These are phyloP conservation scores for Boletus vermiculosoides DNA, from an alignment of 768 basidiomycete genomes.

Conservation along the genomic window DNA sequence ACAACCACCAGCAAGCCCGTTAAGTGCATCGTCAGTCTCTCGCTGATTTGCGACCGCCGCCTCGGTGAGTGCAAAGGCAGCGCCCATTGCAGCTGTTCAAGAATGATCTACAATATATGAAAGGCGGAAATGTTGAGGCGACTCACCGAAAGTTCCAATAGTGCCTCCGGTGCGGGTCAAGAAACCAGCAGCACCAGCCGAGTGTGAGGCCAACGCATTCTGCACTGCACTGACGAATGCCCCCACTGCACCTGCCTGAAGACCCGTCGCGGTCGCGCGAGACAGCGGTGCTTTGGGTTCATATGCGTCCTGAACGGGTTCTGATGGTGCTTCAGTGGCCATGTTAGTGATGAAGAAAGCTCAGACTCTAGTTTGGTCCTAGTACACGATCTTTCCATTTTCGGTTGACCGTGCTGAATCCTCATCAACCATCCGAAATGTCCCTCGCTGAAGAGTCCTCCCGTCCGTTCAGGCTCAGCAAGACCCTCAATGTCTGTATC, in stretches of 20 bases:
- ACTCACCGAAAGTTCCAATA: slow-evolving; percentile 88
- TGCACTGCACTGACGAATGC: slow-evolving; percentile 70
- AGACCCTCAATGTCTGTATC: slow-evolving; percentile 45
- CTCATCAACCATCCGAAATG: slow-evolving; percentile 4
- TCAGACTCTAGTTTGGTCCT: neutral
- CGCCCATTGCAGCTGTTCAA: slow-evolving; percentile 79
- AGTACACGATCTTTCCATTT: slow-evolving; percentile 22
- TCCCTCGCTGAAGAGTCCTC: neutral
- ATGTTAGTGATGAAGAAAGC: slow-evolving; percentile 19
- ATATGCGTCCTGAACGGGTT: slow-evolving; percentile 28
- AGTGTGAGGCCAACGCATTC: slow-evolving; percentile 78
- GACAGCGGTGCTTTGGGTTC: slow-evolving; percentile 54
- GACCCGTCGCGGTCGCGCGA: slow-evolving; percentile 54
- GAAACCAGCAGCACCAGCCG: slow-evolving; percentile 80
- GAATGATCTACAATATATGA: slow-evolving; percentile 3
- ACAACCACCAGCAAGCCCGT: slow-evolving; percentile 84
- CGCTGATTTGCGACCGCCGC: slow-evolving; percentile 78
- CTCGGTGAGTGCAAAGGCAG: slow-evolving; percentile 81
- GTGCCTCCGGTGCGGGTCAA: slow-evolving; percentile 85
- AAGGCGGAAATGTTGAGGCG: neutral
- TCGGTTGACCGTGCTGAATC: slow-evolving; percentile 1
- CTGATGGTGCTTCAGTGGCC: slow-evolving; percentile 20
- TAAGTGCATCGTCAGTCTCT: slow-evolving; percentile 73
- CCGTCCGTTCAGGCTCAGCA: slow-evolving; percentile 43
- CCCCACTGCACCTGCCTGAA: slow-evolving; percentile 67